Evolutionary conservation across 1,284 basidiomycete species (phyloP).

Genomic region (Cutaneotrichosporon curvatum): DNA sequence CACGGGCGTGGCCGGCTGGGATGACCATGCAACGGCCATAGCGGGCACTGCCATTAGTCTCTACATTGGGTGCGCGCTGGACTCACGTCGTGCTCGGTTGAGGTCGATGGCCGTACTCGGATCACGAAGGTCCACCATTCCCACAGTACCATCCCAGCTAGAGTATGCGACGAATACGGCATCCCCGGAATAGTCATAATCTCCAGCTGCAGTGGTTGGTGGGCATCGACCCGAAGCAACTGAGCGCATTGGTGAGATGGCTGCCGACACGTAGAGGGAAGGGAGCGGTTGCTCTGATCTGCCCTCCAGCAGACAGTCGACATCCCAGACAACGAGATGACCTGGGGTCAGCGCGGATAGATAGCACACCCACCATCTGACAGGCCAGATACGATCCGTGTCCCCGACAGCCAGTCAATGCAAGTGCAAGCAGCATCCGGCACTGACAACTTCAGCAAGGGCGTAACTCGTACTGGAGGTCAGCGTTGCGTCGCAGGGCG

Average conservation of each 20-base stretch:
- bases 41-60: constrained; percentile 24
- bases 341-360: constrained; percentile 49
- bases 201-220: constrained; percentile 15
- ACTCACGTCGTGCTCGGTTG: constrained; percentile 29
- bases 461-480: constrained; percentile 50
- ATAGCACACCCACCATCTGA: constrained; percentile 58
- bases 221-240: constrained; percentile 25
- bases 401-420: constrained; percentile 80
- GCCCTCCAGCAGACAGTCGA: constrained; percentile 28
- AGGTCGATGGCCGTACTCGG: constrained; percentile 18
- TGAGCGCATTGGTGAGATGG: constrained; percentile 23
- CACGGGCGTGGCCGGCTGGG: constrained; percentile 28
- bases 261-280: constrained; percentile 20
- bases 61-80: no score
- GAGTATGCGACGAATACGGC: constrained; percentile 24
- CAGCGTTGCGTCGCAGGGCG: constrained; percentile 47
- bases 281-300: constrained; percentile 27
- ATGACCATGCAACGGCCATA: constrained; percentile 30
- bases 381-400: constrained; percentile 66
- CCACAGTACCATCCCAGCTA: constrained; percentile 27
- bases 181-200: constrained; percentile 22
- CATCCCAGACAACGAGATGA: constrained; percentile 64
- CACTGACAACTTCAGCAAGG: constrained; percentile 61
- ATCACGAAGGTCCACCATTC: constrained; percentile 33
- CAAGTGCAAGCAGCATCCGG: constrained; percentile 65